Percentiles rank a stretch among this genome's conserved stretches.
Evolutionary conservation across 2,329 filamentous ascomycete species (phyloP).

Genomic region (Claviceps fusiformis): DNA sequence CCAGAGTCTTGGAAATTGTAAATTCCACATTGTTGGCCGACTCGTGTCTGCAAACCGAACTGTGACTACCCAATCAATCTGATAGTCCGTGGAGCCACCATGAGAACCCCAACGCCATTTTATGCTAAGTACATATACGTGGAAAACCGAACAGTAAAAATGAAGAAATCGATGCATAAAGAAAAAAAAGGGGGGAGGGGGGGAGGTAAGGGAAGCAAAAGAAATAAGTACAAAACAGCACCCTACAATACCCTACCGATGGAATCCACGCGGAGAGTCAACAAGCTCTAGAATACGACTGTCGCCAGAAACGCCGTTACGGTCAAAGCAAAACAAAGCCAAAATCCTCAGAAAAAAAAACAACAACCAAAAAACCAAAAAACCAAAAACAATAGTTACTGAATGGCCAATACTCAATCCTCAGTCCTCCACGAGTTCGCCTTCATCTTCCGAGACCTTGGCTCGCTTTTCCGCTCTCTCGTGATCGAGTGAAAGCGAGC

Average conservation of each 20-base stretch:
- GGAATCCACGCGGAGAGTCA: background rate
- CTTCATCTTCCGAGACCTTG: constrained; percentile 33
- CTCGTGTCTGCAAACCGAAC: background rate
- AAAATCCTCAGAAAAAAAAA: background rate
- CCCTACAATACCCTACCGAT: background rate
- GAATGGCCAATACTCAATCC: background rate
- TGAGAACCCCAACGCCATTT: constrained; percentile 1
- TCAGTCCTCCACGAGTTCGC: constrained; percentile 29
- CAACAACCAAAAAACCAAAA: background rate
- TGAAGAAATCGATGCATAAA: background rate
- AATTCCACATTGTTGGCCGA: background rate
- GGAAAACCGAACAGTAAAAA: background rate
- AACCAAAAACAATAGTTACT: background rate
- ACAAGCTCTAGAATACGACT: background rate
- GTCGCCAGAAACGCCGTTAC: constrained; percentile 1
- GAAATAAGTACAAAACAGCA: background rate
- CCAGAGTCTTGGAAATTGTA: background rate
- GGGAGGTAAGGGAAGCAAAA: background rate
- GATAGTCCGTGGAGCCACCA: background rate
- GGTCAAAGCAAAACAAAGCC: background rate
- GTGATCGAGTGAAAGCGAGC: constrained; percentile 17
- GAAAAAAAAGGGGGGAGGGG: background rate
- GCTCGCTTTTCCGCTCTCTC: constrained; percentile 29
- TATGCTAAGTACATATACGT: constrained; percentile 1
- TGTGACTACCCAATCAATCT: background rate